Evolutionary conservation across 768 basidiomycete species (phyloP).

Genomic region (Trametes cinnabarina): DNA sequence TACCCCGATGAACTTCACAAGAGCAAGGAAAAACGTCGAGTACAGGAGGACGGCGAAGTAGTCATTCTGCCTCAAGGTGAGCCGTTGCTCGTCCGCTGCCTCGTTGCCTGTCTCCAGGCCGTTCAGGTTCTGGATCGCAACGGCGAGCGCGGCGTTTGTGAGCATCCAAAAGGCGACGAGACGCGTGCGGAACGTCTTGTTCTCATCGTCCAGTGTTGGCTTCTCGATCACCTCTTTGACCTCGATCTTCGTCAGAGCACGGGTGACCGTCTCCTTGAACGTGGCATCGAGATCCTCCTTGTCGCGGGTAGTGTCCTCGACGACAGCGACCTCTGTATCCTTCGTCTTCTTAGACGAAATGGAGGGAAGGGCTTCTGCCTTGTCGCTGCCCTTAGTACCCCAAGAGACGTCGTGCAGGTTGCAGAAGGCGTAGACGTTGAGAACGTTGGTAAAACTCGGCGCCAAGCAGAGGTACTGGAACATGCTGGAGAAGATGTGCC

Average conservation of each 20-base stretch:
- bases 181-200: slow-evolving; percentile 91
- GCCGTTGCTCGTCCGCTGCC: slow-evolving; percentile 39
- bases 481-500: slow-evolving; percentile 97
- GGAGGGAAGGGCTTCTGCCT: slow-evolving; percentile 87
- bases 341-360: slow-evolving; percentile 82
- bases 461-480: slow-evolving; percentile 88
- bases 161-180: slow-evolving; percentile 84
- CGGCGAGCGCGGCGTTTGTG: slow-evolving; percentile 63
- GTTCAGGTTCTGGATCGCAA: slow-evolving; percentile 75
- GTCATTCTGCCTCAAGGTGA: slow-evolving; percentile 45
- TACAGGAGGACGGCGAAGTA: slow-evolving; percentile 82
- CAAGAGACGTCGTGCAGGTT: slow-evolving; percentile 93
- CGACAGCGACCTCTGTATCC: slow-evolving; percentile 69
- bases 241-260: slow-evolving; percentile 75
- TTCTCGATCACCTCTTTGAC: slow-evolving; percentile 67
- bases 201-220: slow-evolving; percentile 84
- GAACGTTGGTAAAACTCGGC: slow-evolving; percentile 90
- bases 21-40: slow-evolving; percentile 71
- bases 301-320: slow-evolving; percentile 79
- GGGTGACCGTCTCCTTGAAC: slow-evolving; percentile 89
- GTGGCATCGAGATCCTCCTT: slow-evolving; percentile 88
- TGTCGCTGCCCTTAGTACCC: slow-evolving; percentile 96
- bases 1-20: slow-evolving; percentile 75
- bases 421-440: slow-evolving; percentile 97
- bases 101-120: slow-evolving; percentile 48